Percentiles rank a stretch among this genome's conserved stretches.
These are phyloP conservation scores for Pythium brassicae DNA, from an alignment of 352 stramenopile species.

Conservation along the genomic window DNA sequence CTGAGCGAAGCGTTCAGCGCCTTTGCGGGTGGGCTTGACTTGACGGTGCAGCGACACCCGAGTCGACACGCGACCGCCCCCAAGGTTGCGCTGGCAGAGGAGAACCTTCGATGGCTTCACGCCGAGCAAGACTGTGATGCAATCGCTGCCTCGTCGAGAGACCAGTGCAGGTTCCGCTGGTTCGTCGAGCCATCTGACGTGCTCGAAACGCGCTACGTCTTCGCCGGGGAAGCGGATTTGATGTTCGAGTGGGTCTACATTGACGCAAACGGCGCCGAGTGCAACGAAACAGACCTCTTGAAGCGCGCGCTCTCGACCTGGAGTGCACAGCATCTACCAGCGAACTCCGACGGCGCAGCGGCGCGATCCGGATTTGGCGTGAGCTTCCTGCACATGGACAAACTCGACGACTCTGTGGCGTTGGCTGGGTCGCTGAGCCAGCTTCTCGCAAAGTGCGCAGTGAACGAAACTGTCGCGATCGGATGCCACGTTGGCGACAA, in stretches of 20 bases:
- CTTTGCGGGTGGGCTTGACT: not conserved
- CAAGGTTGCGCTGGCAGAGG: not conserved
- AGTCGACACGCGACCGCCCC: not conserved
- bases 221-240: conserved; percentile 19
- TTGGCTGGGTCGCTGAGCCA: not conserved
- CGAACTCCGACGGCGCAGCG: not conserved
- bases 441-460: not conserved
- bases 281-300: not conserved
- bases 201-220: conserved; percentile 13
- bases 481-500: not conserved
- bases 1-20: not conserved
- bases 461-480: not conserved
- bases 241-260: conserved; percentile 22
- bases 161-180: conserved; percentile 9
- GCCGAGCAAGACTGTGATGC: not conserved
- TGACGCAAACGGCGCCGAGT: conserved; percentile 1
- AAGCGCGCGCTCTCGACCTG: not conserved
- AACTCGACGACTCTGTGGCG: not conserved
- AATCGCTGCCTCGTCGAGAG: not conserved
- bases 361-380: not conserved
- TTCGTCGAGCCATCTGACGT: conserved; percentile 14
- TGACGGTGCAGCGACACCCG: not conserved
- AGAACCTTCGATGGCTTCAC: conserved; percentile 7
- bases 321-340: not conserved
- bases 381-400: conserved; percentile 5